These are phyloP conservation scores for Fusarium tjaetaba DNA, from an alignment of 2,329 filamentous ascomycete species.

Conservation along the genomic window DNA sequence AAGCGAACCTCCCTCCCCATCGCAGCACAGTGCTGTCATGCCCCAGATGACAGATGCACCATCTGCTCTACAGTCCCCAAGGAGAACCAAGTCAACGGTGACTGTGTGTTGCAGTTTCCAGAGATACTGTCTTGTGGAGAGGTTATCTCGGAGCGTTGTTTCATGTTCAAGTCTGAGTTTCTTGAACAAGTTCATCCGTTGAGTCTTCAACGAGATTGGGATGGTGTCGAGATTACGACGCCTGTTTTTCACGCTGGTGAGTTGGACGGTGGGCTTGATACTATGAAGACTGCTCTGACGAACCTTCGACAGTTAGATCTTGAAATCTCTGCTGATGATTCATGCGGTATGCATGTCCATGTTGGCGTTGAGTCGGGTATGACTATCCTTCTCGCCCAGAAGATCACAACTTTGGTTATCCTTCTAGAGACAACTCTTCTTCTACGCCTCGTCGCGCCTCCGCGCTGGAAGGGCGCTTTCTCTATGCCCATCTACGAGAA, in stretches of 20 bases:
- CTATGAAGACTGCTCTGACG: neutral
- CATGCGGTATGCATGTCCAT: constrained; percentile 43
- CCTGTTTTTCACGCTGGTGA: constrained; percentile 32
- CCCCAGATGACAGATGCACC: neutral
- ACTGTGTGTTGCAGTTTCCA: neutral
- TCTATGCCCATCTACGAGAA: neutral
- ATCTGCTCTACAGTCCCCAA: neutral
- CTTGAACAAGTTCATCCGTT: neutral
- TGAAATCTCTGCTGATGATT: constrained; percentile 21
- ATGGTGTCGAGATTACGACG: constrained; percentile 31
- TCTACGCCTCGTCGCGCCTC: neutral
- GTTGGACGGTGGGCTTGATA: constrained; percentile 23
- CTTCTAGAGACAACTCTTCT: constrained; percentile 37
- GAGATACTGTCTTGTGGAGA: neutral
- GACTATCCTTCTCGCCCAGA: constrained; percentile 37
- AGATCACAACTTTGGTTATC: constrained; percentile 31
- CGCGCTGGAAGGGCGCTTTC: neutral
- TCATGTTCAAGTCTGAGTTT: constrained; percentile 25
- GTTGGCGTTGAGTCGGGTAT: constrained; percentile 38
- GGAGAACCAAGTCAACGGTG: neutral
- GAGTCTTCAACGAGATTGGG: constrained; percentile 4
- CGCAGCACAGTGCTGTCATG: constrained; percentile 10
- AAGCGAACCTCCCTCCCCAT: neutral
- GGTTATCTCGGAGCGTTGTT: neutral
- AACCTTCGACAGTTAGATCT: constrained; percentile 11